These are phyloP conservation scores for Alternaria tenuissima DNA, from an alignment of 2,329 filamentous ascomycete species.

Conservation along the genomic window DNA sequence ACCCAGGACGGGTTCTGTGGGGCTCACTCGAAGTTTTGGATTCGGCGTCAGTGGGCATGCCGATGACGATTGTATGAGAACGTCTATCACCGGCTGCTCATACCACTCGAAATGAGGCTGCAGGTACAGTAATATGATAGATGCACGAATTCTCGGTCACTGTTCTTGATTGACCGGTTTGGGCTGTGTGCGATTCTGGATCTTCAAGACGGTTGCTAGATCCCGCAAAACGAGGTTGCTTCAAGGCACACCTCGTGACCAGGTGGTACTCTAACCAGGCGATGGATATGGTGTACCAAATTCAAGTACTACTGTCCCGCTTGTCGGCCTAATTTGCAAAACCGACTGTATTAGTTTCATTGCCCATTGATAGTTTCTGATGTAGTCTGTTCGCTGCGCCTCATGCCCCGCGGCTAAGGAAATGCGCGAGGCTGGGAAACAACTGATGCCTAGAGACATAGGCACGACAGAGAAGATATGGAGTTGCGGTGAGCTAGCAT, in stretches of 20 bases:
- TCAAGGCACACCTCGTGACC: constrained; percentile 12
- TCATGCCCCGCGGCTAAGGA: constrained; percentile 15
- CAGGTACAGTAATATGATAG: constrained; percentile 1
- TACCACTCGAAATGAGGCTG: constrained; percentile 22
- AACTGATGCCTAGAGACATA: constrained; percentile 34
- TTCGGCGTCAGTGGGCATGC: constrained; percentile 43
- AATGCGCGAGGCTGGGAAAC: constrained; percentile 36
- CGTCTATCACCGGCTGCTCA: constrained; percentile 35
- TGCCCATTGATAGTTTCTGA: constrained; percentile 11
- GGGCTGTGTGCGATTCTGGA: constrained; percentile 24
- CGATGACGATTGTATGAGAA: constrained; percentile 27
- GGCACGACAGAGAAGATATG: constrained; percentile 5
- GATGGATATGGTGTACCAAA: constrained; percentile 24
- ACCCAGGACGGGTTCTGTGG: constrained; percentile 31
- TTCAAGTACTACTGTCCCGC: constrained; percentile 27
- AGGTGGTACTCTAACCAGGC: constrained; percentile 27
- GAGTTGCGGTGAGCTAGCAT: constrained; percentile 3
- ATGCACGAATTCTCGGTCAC: neutral
- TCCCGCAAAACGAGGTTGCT: neutral
- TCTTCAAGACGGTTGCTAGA: neutral
- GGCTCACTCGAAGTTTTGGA: constrained; percentile 38
- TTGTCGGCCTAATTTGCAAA: constrained; percentile 33
- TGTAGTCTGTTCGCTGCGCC: constrained; percentile 33
- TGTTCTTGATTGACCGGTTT: constrained; percentile 11
- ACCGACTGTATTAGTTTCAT: constrained; percentile 27